Conservation (phyloP, 2,329 filamentous ascomycete genomes). For the Trichoderma endophyticum region DNA sequence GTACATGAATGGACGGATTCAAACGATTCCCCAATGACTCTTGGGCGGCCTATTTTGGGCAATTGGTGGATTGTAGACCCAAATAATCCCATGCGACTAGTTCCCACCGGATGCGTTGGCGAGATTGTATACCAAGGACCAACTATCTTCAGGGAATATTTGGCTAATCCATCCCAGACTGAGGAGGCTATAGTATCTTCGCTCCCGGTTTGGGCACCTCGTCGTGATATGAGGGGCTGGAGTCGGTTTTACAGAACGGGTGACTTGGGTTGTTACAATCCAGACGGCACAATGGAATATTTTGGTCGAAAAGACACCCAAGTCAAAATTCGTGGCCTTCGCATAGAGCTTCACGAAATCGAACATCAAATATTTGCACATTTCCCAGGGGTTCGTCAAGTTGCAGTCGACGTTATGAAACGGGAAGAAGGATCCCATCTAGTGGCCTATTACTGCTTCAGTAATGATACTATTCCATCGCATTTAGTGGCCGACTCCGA, state of each 20-base stretch:
- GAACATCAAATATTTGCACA: not conserved
- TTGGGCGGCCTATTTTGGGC: not conserved
- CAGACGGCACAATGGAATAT: constrained; percentile 15
- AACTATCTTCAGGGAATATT: not conserved
- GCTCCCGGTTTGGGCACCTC: constrained; percentile 31
- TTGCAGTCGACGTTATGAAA: not conserved
- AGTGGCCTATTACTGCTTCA: not conserved
- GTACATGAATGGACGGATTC: not conserved
- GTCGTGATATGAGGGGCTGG: not conserved
- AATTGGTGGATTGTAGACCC: constrained; percentile 17
- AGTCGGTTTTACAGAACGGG: constrained; percentile 42
- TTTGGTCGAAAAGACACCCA: not conserved
- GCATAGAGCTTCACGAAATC: constrained; percentile 1
- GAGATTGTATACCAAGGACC: constrained; percentile 7
- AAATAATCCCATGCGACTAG: not conserved
- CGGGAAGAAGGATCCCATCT: not conserved
- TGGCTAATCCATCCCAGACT: not conserved
- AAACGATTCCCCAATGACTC: not conserved
- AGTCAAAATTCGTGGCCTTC: constrained; percentile 10
- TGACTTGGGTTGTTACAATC: constrained; percentile 41
- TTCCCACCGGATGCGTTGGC: not conserved
- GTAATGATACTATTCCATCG: not conserved
- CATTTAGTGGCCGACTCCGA: not conserved
- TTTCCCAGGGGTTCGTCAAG: not conserved
- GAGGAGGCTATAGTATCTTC: not conserved